Base-by-base conservation (phyloP, 495 filamentous ascomycete genomes). In the Cenococcum geophilum region DNA sequence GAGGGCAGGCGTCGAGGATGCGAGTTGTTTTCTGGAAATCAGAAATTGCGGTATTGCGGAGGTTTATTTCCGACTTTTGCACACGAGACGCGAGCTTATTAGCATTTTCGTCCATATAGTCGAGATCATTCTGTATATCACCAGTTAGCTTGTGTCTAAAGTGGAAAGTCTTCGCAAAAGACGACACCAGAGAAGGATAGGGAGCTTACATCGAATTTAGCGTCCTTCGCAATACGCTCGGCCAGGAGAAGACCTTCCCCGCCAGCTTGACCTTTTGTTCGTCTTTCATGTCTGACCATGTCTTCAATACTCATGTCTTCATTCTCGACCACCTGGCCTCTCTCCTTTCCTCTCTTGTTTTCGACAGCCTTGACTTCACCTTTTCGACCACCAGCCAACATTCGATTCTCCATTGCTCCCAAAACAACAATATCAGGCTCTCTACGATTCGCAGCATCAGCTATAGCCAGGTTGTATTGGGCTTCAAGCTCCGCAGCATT, bases 71-170 rank as follows among this genome's bases (percentile, higher is more conserved):
- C 58, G 86, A 90, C 70, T 89, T 92, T 64, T 92, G 88, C 4
- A 96, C 87, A 27, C 89, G 86, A 70, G 86, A 88, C n/a, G 92
- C 90, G 10, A 98, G 81, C 68, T 95, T 95, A 51, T 82, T 79
- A 18, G 93, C 93, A 70, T 97, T 97, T 61, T 97, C 93, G 71
- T 98, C 95, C 77, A 98, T 86, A 72, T 98, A 98, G 53, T 98
- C 92, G 55, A 97, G 79, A 69, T 96, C 89, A 66, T 95, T 87
- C 81, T 87, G 60, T 50, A 0, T 22, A 51, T 16, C 25, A 6
- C 22, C 34, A 18, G 45, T 81, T 69, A 79, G 74, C 40, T 60
- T 63, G 55, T 37, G 5, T 52, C 1, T 6, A 52, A 14, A 25
- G 1, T 10, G 25, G n/a, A 23, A 52, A 27, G 14, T 16, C 23